Base-by-base conservation (phyloP, 805 yeast species). In the Candida incommunis region DNA sequence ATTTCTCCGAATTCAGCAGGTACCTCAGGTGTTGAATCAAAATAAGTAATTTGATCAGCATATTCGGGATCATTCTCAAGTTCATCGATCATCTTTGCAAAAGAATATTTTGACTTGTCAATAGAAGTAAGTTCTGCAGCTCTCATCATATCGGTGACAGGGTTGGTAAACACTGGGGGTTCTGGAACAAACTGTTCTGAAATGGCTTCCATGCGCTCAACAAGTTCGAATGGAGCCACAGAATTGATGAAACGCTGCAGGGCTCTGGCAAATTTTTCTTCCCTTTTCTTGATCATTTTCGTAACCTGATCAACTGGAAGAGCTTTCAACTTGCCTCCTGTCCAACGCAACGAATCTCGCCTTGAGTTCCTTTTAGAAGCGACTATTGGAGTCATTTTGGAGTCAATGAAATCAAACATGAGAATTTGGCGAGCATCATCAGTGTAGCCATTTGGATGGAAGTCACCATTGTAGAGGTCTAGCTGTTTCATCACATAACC, bases 401-500 rank as follows among this genome's bases (percentile, higher is more conserved):
- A 83, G 59, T 88, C 95, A 16, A 75, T 68, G 59, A 88, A 84
- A 51, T 82, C 88, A 56, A 88, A 82, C 1, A 84, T 67, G 23
- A 88, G 65, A 5, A 83, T 54, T 50, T 80, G 87, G 15, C 59
- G 62, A 15, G 49, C 54, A 2, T 62, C 64, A 7, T 60, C 45
- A 40, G 65, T 62, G 48, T 74, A 70, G n/a, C n/a, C n/a, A n/a
- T n/a, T n/a, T n/a, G n/a, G n/a, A n/a, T n/a, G n/a, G n/a, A n/a
- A n/a, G n/a, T n/a, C n/a, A 20, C 76, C 61, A 41, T 73, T 67
- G 45, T 68, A 74, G 35, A 74, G 65, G 55, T 75, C 81, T 9
- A 65, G 62, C 35, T 75, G 77, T 41, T 74, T 72, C 4, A 49
- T 11, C 27, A 41, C 22, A 41, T 46, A 37, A 18, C 44, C 46